A percentile compares a stretch with the other conserved stretches of the same genome.
These are phyloP conservation scores for Pyrenopolyporus hunteri DNA, from an alignment of 495 filamentous ascomycete genomes.

Conservation along the genomic window DNA sequence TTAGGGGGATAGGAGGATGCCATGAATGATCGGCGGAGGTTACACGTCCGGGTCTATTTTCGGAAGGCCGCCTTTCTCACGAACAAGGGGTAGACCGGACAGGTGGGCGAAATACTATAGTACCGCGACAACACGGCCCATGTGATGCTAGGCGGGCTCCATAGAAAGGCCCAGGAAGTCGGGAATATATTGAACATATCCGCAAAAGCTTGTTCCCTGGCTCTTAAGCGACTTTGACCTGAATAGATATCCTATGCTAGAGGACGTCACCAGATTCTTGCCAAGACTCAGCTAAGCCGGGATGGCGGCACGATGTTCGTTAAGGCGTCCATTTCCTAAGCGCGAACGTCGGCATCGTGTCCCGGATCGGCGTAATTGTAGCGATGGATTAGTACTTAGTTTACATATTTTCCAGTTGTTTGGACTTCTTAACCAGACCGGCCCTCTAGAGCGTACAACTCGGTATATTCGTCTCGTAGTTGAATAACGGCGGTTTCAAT, in stretches of 20 bases:
- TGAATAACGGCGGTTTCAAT: no score
- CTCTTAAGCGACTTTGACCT: not conserved
- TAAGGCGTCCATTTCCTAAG: not conserved
- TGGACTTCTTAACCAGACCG: no score
- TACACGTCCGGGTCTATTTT: conserved; percentile 34
- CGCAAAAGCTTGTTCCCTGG: not conserved
- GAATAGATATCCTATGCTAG: not conserved
- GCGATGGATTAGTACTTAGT: not conserved
- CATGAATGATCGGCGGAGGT: conserved; percentile 34
- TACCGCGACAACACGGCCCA: not conserved
- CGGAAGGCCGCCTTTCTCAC: conserved; percentile 11
- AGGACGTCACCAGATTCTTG: not conserved
- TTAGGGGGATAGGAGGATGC: conserved; percentile 17
- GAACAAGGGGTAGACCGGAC: not conserved
- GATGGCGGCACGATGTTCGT: conserved; percentile 19
- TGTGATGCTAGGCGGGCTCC: not conserved
- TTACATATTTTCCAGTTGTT: no score
- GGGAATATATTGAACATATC: conserved; percentile 26
- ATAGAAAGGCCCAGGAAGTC: conserved; percentile 10
- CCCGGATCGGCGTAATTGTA: conserved; percentile 9
- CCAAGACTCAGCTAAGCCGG: conserved; percentile 11
- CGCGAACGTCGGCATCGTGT: conserved; percentile 7
- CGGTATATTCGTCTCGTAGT: no score
- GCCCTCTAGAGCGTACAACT: no score
- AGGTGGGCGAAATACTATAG: not conserved